Evolutionary conservation across 1,139 yeast species (phyloP), one percentile per base, ranked within the genome.

Genomic region (Suhomyces anneliseae): DNA sequence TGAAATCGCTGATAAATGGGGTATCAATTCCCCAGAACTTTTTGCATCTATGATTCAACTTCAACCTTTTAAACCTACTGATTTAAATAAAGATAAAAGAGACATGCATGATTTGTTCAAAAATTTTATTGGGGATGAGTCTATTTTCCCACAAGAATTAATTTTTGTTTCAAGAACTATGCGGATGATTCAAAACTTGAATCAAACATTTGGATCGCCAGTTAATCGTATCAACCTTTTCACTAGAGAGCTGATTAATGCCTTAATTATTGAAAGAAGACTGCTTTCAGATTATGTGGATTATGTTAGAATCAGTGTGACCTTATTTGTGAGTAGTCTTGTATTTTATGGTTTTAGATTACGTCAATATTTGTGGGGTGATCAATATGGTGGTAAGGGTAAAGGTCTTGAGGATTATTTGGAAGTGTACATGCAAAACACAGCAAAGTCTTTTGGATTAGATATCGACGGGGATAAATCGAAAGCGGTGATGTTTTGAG

Each of bases 141-240:
- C 79, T 44, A 79, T 78, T 60, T 82, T 87, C 60, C 95, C 95
- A 1, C 65, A 82, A 49, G 85, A 82, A 46, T 64, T 87, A 44
- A 72, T 85, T 32, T 85, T 87, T 56, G 65, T 87, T 11, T 82
- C 87, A 43, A 69, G 93, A 56, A 76, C 89, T 9, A 84, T 85
- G 85, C 69, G 92, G 48, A 85, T 87, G 71, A 77, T 87, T 46
- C 93, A 86, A 61, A 83, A 83, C 35, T 65, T 85, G 55, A 87
- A 87, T 60, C 81, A 80, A 54, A 69, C 69, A 45, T 80, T 81
- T 61, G 90, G 87, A 4, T 81, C 89, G 19, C 93, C 93, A 0
- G 86, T 86, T 14, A 87, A 87, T 60, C 70, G 95, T 46, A 68
- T 87, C 54, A 82, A 83, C 50, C 60, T 83, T 39, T 70, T 87